Base-by-base conservation (phyloP, 306 rosid genomes). In the Trifolium pratense region DNA sequence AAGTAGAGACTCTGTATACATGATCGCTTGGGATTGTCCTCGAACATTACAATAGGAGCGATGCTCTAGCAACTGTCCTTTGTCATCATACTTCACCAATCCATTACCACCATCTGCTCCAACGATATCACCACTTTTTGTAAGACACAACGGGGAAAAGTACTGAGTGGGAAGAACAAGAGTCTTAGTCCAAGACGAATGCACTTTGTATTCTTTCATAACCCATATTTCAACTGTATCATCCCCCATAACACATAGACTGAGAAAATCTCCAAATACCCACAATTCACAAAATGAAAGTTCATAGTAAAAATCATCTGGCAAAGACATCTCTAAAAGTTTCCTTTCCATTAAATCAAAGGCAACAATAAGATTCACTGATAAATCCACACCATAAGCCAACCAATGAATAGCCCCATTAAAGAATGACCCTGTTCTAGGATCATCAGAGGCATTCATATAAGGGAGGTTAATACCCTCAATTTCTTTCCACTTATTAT, bases 111-210 rank as follows among this genome's bases (percentile, higher is more conserved):
- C 55, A 7, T 49, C 21, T n/a, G 55, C 16, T 16, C 55, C 55
- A 49, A 49, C 16, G 7, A 49, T 49, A 7, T 49, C 4, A 6
- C 55, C 55, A 49, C 20, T 43, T 13, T 43, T 49, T 16, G 55
- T 6, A 49, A 10, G 16, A 3, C 20, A 16, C 16, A 49, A n/a
- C 6, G 55, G 55, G 21, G 55, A n/a, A 49, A 49, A 16, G 55
- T 49, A 49, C 1, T 2, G 4, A 49, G 20, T 49, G 55, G 21
- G 21, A 31, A 76, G 48, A 21, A 36, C 75, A 17, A 70, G 29
- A 7, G 48, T 57, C 64, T 37, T 76, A 12, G 36, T 71, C 81
- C 84, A 81, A 57, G 78, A 81, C 9, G 78, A 64, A n/a, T 18
- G 66, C 74, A 56, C 68, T 31, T 13, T 45, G n/a, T 80, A 70